Base-by-base conservation (phyloP, 2,329 filamentous ascomycete species). In the Aspergillus thermomutatus region DNA sequence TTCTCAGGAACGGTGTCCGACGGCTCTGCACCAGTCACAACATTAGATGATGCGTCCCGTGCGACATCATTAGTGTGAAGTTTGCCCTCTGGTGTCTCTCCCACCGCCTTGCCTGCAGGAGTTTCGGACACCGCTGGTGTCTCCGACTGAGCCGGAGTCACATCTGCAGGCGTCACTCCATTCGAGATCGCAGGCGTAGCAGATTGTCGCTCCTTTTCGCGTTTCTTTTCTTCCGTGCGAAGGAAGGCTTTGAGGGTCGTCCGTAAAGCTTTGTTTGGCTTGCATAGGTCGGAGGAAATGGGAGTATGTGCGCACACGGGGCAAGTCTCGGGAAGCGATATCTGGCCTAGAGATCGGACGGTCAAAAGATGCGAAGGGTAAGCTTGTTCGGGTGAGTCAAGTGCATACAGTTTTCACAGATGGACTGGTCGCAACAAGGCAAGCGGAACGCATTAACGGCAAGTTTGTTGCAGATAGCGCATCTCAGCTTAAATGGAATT, bases 401-500 rank as follows among this genome's bases (percentile, higher is more conserved):
- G 31, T 8, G 75, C 87, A 69, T 79, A 97, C 94, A 99, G 63
- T 81, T 83, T 70, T 93, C 89, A 80, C 94, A 97, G 57, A 97
- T 96, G 43, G 90, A 88, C 71, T 96, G 93, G 70, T 97, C 94
- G 75, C 94, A 99, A 77, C 94, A 99, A 1, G 92, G 91, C 27
- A 97, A 81, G 61, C 92, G 90, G 73, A 91, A 96, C 8, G 93
- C 91, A 72, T 97, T 95, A 62, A 96, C 80, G 28, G 92, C 92
- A 57, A 97, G 82, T 74, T 90, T 92, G 78, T 89, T 94, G 77
- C 94, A 99, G 66, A 91, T 90, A 52, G 91, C 91, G 80, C 94
- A 99, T 76, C 92, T 89, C 62, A 99, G 83, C 81, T 96, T 97
- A 69, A 92, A 91, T n/a, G 94, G 94, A 56, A 97, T 92, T 60